Conservation (phyloP, 2,329 filamentous ascomycete genomes). For the Ophiostoma quercus region DNA sequence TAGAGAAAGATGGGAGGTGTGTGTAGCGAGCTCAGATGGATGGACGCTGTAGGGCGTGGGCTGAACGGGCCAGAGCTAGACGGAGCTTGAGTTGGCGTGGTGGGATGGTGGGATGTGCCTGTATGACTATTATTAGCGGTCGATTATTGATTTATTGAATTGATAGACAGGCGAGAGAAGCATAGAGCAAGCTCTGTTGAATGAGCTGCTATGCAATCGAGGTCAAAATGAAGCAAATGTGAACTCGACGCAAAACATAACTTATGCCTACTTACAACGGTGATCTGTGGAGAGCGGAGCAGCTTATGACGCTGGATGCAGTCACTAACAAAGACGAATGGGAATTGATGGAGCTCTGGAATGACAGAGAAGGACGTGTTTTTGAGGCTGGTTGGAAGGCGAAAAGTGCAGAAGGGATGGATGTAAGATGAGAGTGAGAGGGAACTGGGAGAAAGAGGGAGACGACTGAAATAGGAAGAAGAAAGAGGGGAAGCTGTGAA, state of each 20-base stretch:
- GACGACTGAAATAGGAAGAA: neutral
- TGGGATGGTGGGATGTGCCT: neutral
- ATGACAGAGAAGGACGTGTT: neutral
- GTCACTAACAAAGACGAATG: neutral
- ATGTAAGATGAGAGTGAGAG: neutral
- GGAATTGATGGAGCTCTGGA: neutral
- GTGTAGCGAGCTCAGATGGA: slow-evolving; percentile 5
- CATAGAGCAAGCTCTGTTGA: neutral
- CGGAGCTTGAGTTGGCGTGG: neutral
- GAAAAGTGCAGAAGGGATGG: slow-evolving; percentile 11
- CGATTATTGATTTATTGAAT: neutral
- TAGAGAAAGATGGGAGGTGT: slow-evolving; percentile 19
- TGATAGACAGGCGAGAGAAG: neutral
- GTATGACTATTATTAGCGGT: slow-evolving; percentile 4
- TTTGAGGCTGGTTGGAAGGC: slow-evolving; percentile 21
- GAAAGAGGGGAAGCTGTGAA: neutral
- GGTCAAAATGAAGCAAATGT: neutral
- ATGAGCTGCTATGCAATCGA: neutral
- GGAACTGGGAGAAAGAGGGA: neutral
- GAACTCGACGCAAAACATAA: neutral
- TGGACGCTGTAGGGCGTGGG: neutral
- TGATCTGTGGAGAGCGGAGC: neutral
- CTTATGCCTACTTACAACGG: neutral
- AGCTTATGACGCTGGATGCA: neutral
- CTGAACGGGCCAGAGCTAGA: neutral